These are phyloP conservation scores for Kandelia obovata DNA, from an alignment of 345 rosid genomes.

Conservation along the genomic window DNA sequence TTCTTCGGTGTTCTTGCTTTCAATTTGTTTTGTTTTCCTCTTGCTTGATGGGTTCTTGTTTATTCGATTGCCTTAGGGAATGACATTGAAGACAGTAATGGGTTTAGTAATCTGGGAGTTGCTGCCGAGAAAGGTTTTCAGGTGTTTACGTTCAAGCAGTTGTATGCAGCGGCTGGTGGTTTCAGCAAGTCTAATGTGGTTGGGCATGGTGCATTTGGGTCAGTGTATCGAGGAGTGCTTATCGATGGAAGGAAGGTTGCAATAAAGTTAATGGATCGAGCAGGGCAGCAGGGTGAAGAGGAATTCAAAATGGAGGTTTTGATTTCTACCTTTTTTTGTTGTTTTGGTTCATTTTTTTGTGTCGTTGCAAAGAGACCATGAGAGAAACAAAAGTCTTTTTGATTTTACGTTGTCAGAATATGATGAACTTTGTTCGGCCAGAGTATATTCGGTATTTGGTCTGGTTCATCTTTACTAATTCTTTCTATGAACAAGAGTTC, in stretches of 20 bases:
- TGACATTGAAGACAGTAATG: constrained; percentile 50
- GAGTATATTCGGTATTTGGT: background rate
- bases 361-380: too few species aligned
- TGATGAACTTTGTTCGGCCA: background rate
- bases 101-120: constrained; percentile 28
- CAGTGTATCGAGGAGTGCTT: constrained; percentile 29
- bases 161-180: constrained; percentile 79
- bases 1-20: background rate
- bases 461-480: background rate
- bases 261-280: constrained; percentile 42
- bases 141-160: constrained; percentile 75
- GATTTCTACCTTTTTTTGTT: constrained; percentile 1
- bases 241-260: constrained; percentile 31
- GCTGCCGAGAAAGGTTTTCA: constrained; percentile 52
- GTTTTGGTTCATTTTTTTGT: background rate
- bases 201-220: constrained; percentile 34
- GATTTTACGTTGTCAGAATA: background rate
- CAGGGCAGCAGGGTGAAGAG: constrained; percentile 90
- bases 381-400: too few species aligned
- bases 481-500: background rate
- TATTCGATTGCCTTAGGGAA: constrained; percentile 32
- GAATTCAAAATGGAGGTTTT: constrained; percentile 88
- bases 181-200: constrained; percentile 87
- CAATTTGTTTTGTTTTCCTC: background rate
- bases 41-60: background rate